Evolutionary conservation across 2,329 filamentous ascomycete genomes (phyloP).

Genomic region (Beauveria sp.): DNA sequence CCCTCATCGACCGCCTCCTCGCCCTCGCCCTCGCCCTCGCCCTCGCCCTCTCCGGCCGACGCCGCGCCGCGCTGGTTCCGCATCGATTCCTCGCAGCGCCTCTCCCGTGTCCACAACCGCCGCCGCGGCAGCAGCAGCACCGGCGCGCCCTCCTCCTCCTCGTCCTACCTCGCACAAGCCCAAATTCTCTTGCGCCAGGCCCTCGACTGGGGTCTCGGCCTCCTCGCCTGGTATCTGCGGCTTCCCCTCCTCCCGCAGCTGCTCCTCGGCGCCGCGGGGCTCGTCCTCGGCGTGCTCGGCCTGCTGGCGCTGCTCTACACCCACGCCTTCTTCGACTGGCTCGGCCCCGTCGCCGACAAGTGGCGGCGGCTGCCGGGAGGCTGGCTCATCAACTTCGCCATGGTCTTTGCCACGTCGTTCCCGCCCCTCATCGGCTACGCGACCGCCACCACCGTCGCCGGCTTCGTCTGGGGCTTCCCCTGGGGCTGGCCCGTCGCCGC

Average conservation of each 20-base stretch:
- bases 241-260: slow-evolving; percentile 56
- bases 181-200: slow-evolving; percentile 7
- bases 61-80: slow-evolving; percentile 33
- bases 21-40: slow-evolving; percentile 23
- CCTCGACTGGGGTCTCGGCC: slow-evolving; percentile 22
- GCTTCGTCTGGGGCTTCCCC: slow-evolving; percentile 49
- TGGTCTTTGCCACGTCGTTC: slow-evolving; percentile 72
- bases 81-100: slow-evolving; percentile 25
- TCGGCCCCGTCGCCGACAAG: slow-evolving; percentile 64
- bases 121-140: not conserved
- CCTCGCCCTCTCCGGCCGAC: slow-evolving; percentile 16
- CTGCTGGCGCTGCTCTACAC: slow-evolving; percentile 71
- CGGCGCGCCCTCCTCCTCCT: not conserved
- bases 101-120: slow-evolving; percentile 23
- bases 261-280: slow-evolving; percentile 42
- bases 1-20: slow-evolving; percentile 23
- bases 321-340: slow-evolving; percentile 67
- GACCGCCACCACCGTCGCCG: slow-evolving; percentile 51
- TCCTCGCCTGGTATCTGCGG: slow-evolving; percentile 43
- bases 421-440: slow-evolving; percentile 85
- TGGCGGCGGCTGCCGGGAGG: slow-evolving; percentile 71
- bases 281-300: slow-evolving; percentile 45
- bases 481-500: slow-evolving; percentile 77
- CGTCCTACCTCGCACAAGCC: not conserved
- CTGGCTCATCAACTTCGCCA: slow-evolving; percentile 66